phyloP scores from a whole-genome alignment of 108 stramenopile genomes.

The Hondaea fermentalgiana region DNA sequence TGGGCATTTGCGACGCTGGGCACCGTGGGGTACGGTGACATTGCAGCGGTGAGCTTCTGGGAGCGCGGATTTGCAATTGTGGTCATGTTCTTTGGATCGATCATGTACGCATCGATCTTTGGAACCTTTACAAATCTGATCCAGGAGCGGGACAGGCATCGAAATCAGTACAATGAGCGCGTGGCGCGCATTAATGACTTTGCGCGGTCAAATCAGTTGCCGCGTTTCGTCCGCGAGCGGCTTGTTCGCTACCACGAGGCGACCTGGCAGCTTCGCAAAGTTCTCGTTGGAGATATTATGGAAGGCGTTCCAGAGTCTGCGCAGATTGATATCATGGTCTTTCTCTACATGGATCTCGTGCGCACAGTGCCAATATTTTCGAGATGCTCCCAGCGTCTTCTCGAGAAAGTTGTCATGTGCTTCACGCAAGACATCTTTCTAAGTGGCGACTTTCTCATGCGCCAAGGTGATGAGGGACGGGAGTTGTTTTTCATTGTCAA shows the following conservation, averaged over 20 bases:
- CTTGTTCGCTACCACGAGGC: slow-evolving; percentile 1
- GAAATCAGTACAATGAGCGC: neutral
- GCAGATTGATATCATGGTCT: neutral
- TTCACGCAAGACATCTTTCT: neutral
- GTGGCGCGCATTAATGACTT: neutral
- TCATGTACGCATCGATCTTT: slow-evolving; percentile 27
- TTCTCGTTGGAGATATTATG: neutral
- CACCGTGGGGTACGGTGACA: slow-evolving; percentile 37
- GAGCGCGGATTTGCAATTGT: slow-evolving; percentile 2
- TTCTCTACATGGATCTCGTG: neutral
- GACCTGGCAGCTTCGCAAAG: slow-evolving; percentile 6
- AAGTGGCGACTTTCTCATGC: neutral
- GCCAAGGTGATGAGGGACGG: neutral
- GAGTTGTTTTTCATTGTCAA: neutral
- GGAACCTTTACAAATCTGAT: slow-evolving; percentile 19
- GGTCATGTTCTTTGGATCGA: neutral
- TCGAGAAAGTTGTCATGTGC: slow-evolving; percentile 9
- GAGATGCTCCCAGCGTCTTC: neutral
- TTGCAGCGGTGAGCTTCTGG: neutral
- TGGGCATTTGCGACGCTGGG: slow-evolving; percentile 29
- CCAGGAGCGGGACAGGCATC: slow-evolving; percentile 1
- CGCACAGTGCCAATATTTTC: neutral
- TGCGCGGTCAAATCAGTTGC: neutral
- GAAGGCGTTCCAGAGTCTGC: neutral
- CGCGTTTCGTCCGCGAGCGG: neutral